Conservation (phyloP, 2,329 filamentous ascomycete genomes). For the Aspergillus aculeatus region DNA sequence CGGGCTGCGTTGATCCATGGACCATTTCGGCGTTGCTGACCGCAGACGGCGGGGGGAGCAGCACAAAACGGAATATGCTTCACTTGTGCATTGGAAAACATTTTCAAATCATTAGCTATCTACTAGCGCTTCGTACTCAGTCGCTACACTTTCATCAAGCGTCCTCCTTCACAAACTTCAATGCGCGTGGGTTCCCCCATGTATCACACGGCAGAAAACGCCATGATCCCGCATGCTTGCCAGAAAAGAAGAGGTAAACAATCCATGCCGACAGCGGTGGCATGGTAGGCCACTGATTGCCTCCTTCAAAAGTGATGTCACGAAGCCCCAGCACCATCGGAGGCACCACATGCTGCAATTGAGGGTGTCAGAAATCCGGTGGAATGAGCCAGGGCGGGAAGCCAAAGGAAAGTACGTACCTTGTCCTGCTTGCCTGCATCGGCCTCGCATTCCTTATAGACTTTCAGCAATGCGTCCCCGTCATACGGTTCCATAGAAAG, state of each 20-base stretch:
- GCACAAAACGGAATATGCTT: too few relatives aligned
- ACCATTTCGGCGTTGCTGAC: too few relatives aligned
- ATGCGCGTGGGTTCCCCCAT: background rate
- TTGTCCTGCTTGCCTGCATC: slow-evolving; percentile 1
- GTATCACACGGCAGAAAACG: slow-evolving; percentile 6
- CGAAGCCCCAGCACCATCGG: slow-evolving; percentile 4
- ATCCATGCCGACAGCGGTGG: background rate
- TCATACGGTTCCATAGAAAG: slow-evolving; percentile 1
- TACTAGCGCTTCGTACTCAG: too few relatives aligned
- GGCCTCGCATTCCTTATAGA: background rate
- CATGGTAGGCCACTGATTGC: slow-evolving; percentile 3
- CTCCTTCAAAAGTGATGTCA: slow-evolving; percentile 5
- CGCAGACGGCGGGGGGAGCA: too few relatives aligned
- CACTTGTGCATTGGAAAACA: too few relatives aligned
- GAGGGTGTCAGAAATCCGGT: background rate
- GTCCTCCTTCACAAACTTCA: slow-evolving; percentile 47
- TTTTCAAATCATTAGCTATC: too few relatives aligned
- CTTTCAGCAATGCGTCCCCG: background rate
- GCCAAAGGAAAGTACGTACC: background rate
- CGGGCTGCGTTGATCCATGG: too few relatives aligned
- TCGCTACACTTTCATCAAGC: slow-evolving; percentile 15
- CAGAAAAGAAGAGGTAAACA: slow-evolving; percentile 1
- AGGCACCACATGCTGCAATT: background rate
- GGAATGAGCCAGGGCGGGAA: too few relatives aligned
- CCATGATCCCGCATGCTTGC: slow-evolving; percentile 4